phyloP scores from a whole-genome alignment of 495 filamentous ascomycete species.

The Aspergillus asperescens region DNA sequence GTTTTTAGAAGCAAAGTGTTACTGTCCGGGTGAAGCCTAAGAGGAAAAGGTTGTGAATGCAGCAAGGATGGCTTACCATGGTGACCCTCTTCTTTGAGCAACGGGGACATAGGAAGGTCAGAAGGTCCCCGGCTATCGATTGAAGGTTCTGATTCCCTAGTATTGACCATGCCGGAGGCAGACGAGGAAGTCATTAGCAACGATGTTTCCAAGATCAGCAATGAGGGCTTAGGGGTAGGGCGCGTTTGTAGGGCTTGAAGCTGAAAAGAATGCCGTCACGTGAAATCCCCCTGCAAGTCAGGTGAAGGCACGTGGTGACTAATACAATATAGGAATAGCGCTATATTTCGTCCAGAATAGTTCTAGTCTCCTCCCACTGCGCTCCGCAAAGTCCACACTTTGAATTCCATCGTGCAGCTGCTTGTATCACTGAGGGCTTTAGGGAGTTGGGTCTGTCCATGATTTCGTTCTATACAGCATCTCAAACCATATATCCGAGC shows the following conservation, averaged over 20 bases:
- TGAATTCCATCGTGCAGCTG: too few species aligned
- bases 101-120: slow-evolving; percentile 29
- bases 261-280: slow-evolving; percentile 8
- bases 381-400: too few species aligned
- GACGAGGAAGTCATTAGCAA: slow-evolving; percentile 21
- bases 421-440: too few species aligned
- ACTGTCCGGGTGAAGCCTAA: neutral
- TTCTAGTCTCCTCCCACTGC: too few species aligned
- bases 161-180: slow-evolving; percentile 33
- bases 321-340: too few species aligned
- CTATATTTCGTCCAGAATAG: too few species aligned
- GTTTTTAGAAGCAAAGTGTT: neutral
- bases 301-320: too few species aligned
- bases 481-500: too few species aligned
- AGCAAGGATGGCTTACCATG: slow-evolving; percentile 33
- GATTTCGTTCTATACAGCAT: too few species aligned
- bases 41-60: neutral
- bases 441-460: too few species aligned
- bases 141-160: slow-evolving; percentile 24
- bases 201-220: slow-evolving; percentile 46
- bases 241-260: slow-evolving; percentile 35
- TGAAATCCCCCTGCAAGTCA: too few species aligned
- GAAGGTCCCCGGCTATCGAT: slow-evolving; percentile 30
- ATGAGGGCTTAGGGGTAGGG: slow-evolving; percentile 53
- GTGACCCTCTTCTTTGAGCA: slow-evolving; percentile 27